Evolutionary conservation across 1,284 basidiomycete genomes (phyloP), one percentile per base, ranked within the genome.

Genomic region (Trametes pubescens): DNA sequence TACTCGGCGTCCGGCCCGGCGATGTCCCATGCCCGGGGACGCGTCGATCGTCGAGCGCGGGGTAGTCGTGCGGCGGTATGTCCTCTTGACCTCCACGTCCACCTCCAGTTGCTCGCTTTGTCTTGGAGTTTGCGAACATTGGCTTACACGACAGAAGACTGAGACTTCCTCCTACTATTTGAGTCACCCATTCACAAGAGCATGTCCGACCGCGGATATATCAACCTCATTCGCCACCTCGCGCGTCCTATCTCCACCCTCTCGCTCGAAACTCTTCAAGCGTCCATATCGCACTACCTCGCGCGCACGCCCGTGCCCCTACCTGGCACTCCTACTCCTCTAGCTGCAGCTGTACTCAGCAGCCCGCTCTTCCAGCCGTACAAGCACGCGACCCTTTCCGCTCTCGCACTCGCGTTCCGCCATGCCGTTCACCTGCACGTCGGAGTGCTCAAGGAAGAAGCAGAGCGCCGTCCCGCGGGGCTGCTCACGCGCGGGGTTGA

Each of bases 251-350:
- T 78, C n/a, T 77, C 82, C 4, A 72, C 78, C 9, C 76, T 88
- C 9, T 79, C 86, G 16, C 75, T 85, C 18, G 69, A 77, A 34
- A 84, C 86, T 0, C 77, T 91, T 32, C 86, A 88, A 69, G 81
- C 81, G 7, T 84, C 89, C 35, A 77, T 92, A 55, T 80, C 87
- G 2, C 85, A 91, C 66, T 87, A 90, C 67, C 83, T 93, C 47
- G 81, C 87, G 0, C 78, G 79, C 21, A 62, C 67, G 2, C 62
- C 67, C 7, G 10, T 47, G 4, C 67, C 67, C 2, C 77, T 83
- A 35, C 71, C 78, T 18, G 86, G 83, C 5, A 78, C 83, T 0
- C 86, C 90, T 3, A 90, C 89, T 0, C 84, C 88, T 0, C 81
- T 93, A 18, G 82, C 87, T 0, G 90, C 87, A n/a, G 82, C 85